Evolutionary conservation across 352 stramenopile species (phyloP), one percentile per base, ranked within the genome.

Genomic region (Pythium sp.): DNA sequence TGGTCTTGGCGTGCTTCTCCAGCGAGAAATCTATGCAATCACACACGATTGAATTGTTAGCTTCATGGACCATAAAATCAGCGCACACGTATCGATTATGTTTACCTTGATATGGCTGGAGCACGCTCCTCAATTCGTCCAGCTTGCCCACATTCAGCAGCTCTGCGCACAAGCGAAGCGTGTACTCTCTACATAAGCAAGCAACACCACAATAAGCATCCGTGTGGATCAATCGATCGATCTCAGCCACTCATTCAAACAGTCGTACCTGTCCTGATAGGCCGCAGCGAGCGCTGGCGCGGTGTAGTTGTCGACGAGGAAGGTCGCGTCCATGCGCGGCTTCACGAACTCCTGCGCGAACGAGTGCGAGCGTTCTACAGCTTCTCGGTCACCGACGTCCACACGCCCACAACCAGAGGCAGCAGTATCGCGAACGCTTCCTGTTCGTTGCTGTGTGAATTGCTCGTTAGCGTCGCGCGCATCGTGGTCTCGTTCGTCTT

Each of bases 281-380:
- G 96, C 97, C 46, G 89, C 87, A 30, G 97, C 97, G 20, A 99
- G 87, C 28, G 94, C 91, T 5, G 96, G 89, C 34, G 96, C 93
- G 32, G 97, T 99, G 76, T 99, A 99, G 75, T 99, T 98, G 73
- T 98, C 92, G 8, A 98, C 93, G 46, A 99, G 75, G 64, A 93
- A 93, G 28, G 75, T 84, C 32, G 82, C 80, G 59, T 95, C 87
- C 78, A 89, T 89, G 15, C 66, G 64, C 9, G 84, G 84, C 72
- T 90, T 92, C 55, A 84, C 70, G 47, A 92, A 90, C 72, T 90
- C 81, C n/a, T 78, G 76, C 18, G 84, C 85, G 43, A 92, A 85
- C 34, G 73, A 75, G 53, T 76, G 68, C 58, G 73, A 68, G 58
- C 73, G 65, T 28, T 65, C 68, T 38, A 47, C 69, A 24, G 80